Evolutionary conservation across 768 basidiomycete species (phyloP), one percentile per base, ranked within the genome.

Genomic region (Clavulina sp.): DNA sequence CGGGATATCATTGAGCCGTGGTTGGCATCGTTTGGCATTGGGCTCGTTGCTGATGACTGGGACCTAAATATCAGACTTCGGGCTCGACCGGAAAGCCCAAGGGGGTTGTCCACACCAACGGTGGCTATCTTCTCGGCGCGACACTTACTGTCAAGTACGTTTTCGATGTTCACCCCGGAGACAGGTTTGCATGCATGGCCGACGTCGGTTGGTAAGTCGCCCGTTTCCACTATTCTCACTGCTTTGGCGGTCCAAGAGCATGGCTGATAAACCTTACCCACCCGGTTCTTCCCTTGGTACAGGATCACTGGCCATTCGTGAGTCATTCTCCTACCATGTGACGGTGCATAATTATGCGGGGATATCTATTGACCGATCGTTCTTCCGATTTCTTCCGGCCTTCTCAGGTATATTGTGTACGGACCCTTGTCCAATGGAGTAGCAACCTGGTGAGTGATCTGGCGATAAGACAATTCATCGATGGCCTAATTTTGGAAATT

Each of bases 131-230:
- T 53, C 84, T 97, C 50, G 78, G 92, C 58, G 89, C 87, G 0
- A 78, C 87, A 1, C 62, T 96, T 54, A 92, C 93, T 24, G 78
- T 95, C 65, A 95, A 96, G 69, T 96, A 93, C 65, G 87, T 95
- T 56, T 99, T 96, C 62, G 93, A 99, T 64, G 77, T 96, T 21
- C 93, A 99, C 65, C 80, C 83, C n/a, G 89, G 85, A 54, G 93
- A 96, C 69, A 80, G 74, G 58, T 96, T 92, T 64, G 95, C 81
- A 1, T 97, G 93, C 71, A 91, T 96, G 92, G 93, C 93, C 52
- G 93, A 99, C 62, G 75, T 99, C 49, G 93, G 93, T 60, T 97
- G 93, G 93, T 85, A 54, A 58, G 65, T 61, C 13, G 18, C 21
- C n/a, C 28, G 26, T n/a, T 40, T 23, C 13, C 26, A 38, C 13